A percentile compares a stretch with the other conserved stretches of the same genome.
These are phyloP conservation scores for Polytrichum commune DNA, from an alignment of 225 moss, liverwort and hornwort genomes.

Conservation along the genomic window DNA sequence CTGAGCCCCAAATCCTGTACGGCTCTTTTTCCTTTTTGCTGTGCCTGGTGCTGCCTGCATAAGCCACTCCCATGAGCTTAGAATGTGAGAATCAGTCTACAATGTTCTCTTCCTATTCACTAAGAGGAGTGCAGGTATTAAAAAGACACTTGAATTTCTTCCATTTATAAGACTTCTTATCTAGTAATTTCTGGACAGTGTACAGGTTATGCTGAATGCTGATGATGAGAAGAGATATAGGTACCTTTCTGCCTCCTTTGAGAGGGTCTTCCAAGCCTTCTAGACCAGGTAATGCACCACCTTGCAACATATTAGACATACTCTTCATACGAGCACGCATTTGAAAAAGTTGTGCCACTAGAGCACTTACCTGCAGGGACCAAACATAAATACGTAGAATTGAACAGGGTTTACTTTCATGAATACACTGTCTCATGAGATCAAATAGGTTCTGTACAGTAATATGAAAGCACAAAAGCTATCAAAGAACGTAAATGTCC, in stretches of 20 bases:
- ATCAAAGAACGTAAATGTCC: too few species aligned
- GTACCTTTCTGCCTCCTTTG: conserved; percentile 50
- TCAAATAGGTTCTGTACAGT: too few species aligned
- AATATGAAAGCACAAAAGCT: too few species aligned
- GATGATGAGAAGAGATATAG: not conserved
- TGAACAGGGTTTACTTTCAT: too few species aligned
- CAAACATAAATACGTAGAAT: not conserved
- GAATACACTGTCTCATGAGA: too few species aligned
- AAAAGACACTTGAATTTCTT: not conserved
- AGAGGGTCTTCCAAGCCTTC: conserved; percentile 68
- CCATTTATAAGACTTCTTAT: not conserved
- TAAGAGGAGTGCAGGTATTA: too few species aligned
- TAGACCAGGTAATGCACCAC: conserved; percentile 69
- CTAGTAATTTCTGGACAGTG: not conserved
- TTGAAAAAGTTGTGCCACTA: conserved; percentile 90
- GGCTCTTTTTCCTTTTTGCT: conserved; percentile 56
- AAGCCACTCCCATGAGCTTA: not conserved
- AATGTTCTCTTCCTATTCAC: too few species aligned
- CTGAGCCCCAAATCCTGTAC: conserved; percentile 44
- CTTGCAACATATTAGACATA: conserved; percentile 82
- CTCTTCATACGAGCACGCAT: conserved; percentile 99
- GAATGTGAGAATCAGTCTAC: too few species aligned
- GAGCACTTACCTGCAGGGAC: conserved; percentile 75
- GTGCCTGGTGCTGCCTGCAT: conserved; percentile 64
- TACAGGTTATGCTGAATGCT: not conserved